Evolutionary conservation across 768 basidiomycete species (phyloP).

Genomic region (Agaricus blazei): DNA sequence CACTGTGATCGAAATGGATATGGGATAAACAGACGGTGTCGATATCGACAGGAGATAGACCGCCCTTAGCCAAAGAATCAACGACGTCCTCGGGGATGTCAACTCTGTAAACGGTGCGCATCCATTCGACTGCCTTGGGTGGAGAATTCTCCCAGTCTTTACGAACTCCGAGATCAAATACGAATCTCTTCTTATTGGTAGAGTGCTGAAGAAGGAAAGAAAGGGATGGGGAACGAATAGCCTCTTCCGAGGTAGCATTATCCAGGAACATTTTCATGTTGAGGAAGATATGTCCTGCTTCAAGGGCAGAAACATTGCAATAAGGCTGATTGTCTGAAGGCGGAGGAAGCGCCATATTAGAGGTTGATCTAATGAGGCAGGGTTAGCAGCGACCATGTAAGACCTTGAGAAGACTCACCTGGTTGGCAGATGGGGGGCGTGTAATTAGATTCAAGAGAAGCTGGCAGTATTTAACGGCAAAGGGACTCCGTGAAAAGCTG

Average conservation of each 20-base stretch:
- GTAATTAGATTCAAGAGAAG: too few relatives aligned
- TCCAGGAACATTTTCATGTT: slow-evolving; percentile 32
- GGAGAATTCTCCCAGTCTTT: slow-evolving; percentile 40
- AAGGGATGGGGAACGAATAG: slow-evolving; percentile 36
- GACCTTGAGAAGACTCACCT: not conserved
- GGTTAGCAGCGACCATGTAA: not conserved
- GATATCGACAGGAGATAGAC: slow-evolving; percentile 36
- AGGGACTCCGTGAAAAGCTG: not conserved
- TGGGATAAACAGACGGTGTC: slow-evolving; percentile 45
- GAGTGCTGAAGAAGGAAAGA: slow-evolving; percentile 51
- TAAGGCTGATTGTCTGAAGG: slow-evolving; percentile 41
- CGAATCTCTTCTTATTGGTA: slow-evolving; percentile 26
- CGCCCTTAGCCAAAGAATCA: slow-evolving; percentile 48
- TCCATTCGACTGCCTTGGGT: slow-evolving; percentile 23
- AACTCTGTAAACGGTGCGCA: slow-evolving; percentile 19
- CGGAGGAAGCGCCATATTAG: slow-evolving; percentile 28
- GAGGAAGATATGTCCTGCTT: slow-evolving; percentile 41
- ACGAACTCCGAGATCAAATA: slow-evolving; percentile 56
- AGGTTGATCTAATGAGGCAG: not conserved
- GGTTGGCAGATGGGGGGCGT: not conserved
- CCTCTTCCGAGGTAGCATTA: slow-evolving; percentile 23
- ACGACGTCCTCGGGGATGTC: slow-evolving; percentile 33
- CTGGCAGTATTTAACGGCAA: too few relatives aligned
- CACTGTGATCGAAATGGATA: slow-evolving; percentile 51
- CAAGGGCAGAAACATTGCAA: slow-evolving; percentile 50